Base-by-base conservation (phyloP, 192 early-diverging fungal genomes). In the Rhizoclosmatium globosum region DNA sequence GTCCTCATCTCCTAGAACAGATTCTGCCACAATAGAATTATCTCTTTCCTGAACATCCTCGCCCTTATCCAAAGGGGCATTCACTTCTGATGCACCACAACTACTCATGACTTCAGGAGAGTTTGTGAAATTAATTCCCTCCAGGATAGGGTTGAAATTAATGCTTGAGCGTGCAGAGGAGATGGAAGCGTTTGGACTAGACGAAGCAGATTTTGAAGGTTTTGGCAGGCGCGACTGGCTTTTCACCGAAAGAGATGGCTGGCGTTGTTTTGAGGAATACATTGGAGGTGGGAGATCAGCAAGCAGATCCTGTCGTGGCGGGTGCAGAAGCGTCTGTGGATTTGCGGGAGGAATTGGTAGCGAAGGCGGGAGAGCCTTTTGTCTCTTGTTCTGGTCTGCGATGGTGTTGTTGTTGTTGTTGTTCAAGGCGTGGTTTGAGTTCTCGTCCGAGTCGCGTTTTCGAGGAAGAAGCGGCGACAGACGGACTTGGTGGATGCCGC, bases 281-380 rank as follows among this genome's bases (percentile, higher is more conserved):
- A n/a, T n/a, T n/a, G n/a, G n/a, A n/a, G n/a, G n/a, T n/a, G n/a
- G n/a, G n/a, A n/a, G n/a, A n/a, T n/a, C n/a, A n/a, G n/a, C n/a
- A n/a, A n/a, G n/a, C n/a, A n/a, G n/a, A n/a, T n/a, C n/a, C n/a
- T n/a, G n/a, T n/a, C n/a, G n/a, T n/a, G n/a, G n/a, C 17, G 70
- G 56, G 17, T 45, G 56, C 19, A 57, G 50, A 13, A 57, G 70
- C 15, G 17, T 71, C 38, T 71, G 47, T 1, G 70, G 70, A 47
- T 47, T 71, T 21, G 15, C 23, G 13, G 70, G 70, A 9, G 70
- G 70, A 3, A 57, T 21, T 2, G 70, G 70, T 21, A 71, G 70
- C 0, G 70, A 39, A 1, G 13, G 46, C 23, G 70, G 56, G 13
- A 13, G 13, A n/a, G 17, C 0, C 45, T 43, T 69, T 69, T 19